These are phyloP conservation scores for Naematelia aurantialba DNA, from an alignment of 768 basidiomycete genomes.

Conservation along the genomic window DNA sequence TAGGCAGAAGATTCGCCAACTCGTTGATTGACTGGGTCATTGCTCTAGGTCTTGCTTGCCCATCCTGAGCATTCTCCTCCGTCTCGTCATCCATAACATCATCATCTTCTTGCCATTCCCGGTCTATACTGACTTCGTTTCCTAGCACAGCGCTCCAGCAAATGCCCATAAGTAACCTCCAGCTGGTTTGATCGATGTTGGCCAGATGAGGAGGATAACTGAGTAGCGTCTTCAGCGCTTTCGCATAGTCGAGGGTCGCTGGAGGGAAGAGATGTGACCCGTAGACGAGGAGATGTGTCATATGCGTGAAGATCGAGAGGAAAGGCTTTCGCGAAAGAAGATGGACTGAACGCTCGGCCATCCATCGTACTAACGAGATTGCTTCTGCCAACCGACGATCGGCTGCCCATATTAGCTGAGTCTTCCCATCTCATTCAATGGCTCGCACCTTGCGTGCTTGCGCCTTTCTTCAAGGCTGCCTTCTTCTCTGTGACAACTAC, in stretches of 20 bases:
- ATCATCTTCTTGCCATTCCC: constrained; percentile 48
- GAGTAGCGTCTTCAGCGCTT: constrained; percentile 66
- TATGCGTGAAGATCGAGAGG: constrained; percentile 62
- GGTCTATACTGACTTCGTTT: constrained; percentile 53
- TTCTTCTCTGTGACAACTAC: constrained; percentile 63
- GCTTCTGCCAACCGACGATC: constrained; percentile 63
- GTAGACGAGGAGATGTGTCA: constrained; percentile 61
- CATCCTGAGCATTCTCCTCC: constrained; percentile 7
- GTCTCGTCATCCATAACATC: constrained; percentile 38
- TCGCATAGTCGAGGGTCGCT: constrained; percentile 74
- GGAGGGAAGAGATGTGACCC: constrained; percentile 59
- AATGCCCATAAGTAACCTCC: constrained; percentile 67
- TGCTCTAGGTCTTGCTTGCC: neutral
- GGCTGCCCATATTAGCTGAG: constrained; percentile 41
- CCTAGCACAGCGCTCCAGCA: constrained; percentile 74
- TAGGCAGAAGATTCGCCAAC: constrained; percentile 56
- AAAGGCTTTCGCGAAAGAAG: constrained; percentile 60
- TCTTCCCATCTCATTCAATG: neutral
- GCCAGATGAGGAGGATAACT: constrained; percentile 73
- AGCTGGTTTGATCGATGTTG: constrained; percentile 61
- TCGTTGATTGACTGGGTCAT: constrained; percentile 63
- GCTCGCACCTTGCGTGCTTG: constrained; percentile 27
- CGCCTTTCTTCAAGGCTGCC: constrained; percentile 52
- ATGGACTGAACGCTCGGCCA: constrained; percentile 63
- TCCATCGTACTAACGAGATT: constrained; percentile 66